phyloP scores from a whole-genome alignment of 2,329 filamentous ascomycete genomes.

The Xylaria sp. region DNA sequence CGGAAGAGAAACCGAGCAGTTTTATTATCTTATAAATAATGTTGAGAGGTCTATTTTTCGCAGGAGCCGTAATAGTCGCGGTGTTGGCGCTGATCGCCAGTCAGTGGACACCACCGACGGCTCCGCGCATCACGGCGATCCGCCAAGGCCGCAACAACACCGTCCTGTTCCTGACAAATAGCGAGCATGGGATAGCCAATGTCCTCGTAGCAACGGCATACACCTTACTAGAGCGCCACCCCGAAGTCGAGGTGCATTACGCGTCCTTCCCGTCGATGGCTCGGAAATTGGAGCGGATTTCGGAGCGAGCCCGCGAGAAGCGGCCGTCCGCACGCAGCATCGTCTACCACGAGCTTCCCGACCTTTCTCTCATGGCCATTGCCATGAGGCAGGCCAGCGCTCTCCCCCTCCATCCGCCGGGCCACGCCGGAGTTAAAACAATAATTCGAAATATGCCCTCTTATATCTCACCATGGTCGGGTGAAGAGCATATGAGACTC shows the following conservation, averaged over 20 bases:
- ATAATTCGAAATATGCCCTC: conserved; percentile 25
- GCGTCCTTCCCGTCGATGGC: conserved; percentile 35
- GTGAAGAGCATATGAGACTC: conserved; percentile 35
- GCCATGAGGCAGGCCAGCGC: not conserved
- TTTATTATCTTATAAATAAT: not conserved
- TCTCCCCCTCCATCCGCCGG: conserved; percentile 34
- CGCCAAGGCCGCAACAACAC: conserved; percentile 37
- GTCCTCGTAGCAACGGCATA: conserved; percentile 37
- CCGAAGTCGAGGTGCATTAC: conserved; percentile 37
- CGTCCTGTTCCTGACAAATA: conserved; percentile 37
- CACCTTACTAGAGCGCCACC: conserved; percentile 37
- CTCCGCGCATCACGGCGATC: conserved; percentile 10
- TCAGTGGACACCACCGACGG: conserved; percentile 14
- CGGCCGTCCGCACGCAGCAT: conserved; percentile 25
- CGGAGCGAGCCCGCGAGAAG: conserved; percentile 20
- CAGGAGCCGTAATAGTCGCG: conserved; percentile 3
- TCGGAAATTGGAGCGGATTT: conserved; percentile 32
- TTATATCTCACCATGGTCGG: conserved; percentile 35
- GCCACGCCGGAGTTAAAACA: conserved; percentile 17
- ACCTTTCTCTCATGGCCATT: conserved; percentile 7
- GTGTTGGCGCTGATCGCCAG: conserved; percentile 10
- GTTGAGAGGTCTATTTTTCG: conserved; percentile 10
- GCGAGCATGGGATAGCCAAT: conserved; percentile 39
- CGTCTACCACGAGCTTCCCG: conserved; percentile 34
- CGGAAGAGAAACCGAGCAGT: not conserved